Conservation (phyloP, 164 flowering plant genomes). For the Sextonia rubra region DNA sequence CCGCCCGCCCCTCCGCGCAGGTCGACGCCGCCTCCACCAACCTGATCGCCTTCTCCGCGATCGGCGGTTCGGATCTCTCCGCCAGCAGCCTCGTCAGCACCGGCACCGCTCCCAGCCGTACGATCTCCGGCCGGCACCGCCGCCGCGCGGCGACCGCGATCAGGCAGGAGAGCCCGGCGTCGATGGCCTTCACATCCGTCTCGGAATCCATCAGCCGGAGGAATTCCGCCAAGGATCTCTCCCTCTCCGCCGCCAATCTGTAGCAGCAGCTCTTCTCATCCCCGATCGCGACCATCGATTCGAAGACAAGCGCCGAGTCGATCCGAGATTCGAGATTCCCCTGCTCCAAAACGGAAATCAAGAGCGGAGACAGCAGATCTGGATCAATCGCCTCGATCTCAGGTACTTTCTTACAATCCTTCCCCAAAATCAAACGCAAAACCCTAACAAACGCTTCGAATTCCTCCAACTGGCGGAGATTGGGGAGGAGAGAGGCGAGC, state of each 20-base stretch:
- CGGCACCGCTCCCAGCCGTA: slow-evolving; percentile 40
- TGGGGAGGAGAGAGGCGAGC: not conserved
- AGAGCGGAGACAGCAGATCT: slow-evolving; percentile 17
- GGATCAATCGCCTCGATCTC: not conserved
- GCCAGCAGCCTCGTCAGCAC: slow-evolving; percentile 23
- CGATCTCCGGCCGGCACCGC: slow-evolving; percentile 28
- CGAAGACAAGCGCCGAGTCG: slow-evolving; percentile 37
- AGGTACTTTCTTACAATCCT: slow-evolving; percentile 3
- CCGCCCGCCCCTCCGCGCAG: slow-evolving; percentile 57
- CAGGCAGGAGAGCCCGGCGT: slow-evolving; percentile 47
- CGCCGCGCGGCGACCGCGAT: slow-evolving; percentile 34
- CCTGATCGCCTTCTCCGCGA: slow-evolving; percentile 45
- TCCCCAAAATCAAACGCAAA: slow-evolving; percentile 25
- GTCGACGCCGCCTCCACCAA: slow-evolving; percentile 52
- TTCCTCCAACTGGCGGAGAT: slow-evolving; percentile 2
- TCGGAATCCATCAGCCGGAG: slow-evolving; percentile 25
- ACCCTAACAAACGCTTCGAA: slow-evolving; percentile 30
- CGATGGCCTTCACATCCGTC: slow-evolving; percentile 26
- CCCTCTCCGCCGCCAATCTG: slow-evolving; percentile 28
- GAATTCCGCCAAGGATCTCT: slow-evolving; percentile 35
- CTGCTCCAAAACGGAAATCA: slow-evolving; percentile 22
- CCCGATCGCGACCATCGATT: slow-evolving; percentile 7
- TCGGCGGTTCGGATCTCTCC: slow-evolving; percentile 15
- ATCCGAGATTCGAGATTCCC: slow-evolving; percentile 39
- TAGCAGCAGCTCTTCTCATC: not conserved